Conservation (phyloP, 768 basidiomycete species). For the Trichaptum fuscoviolaceum region DNA sequence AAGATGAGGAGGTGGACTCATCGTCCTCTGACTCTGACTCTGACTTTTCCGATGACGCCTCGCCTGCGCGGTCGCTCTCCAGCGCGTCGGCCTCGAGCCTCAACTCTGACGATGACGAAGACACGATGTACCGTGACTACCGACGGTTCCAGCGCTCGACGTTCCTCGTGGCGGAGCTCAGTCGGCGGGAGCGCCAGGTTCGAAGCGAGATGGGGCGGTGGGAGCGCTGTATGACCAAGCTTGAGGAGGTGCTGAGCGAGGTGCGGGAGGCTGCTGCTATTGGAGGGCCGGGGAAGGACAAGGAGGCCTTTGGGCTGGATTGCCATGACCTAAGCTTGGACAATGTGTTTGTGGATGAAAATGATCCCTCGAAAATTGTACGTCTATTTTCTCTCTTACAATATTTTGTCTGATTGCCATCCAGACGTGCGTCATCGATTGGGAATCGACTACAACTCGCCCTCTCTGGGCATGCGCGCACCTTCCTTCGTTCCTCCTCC, state of each 20-base stretch:
- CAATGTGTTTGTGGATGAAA: constrained; percentile 75
- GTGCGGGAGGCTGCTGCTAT: constrained; percentile 12
- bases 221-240: constrained; percentile 59
- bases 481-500: constrained; percentile 72
- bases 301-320: constrained; percentile 59
- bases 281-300: constrained; percentile 21
- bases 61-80: background rate
- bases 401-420: constrained; percentile 10
- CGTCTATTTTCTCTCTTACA: constrained; percentile 24
- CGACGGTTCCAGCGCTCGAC: constrained; percentile 75
- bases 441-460: constrained; percentile 86
- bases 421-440: constrained; percentile 84
- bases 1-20: constrained; percentile 5
- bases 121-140: constrained; percentile 79
- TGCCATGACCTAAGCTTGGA: constrained; percentile 83
- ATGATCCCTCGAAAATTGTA: constrained; percentile 66
- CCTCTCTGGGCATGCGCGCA: constrained; percentile 85
- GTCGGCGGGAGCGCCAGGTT: constrained; percentile 56
- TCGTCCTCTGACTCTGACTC: background rate
- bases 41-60: constrained; percentile 7
- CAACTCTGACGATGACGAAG: constrained; percentile 19
- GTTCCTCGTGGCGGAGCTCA: constrained; percentile 68
- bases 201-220: constrained; percentile 69
- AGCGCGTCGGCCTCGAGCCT: constrained; percentile 7
- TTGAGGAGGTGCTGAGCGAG: constrained; percentile 27